Evolutionary conservation across 331 rosid species (phyloP), one percentile per base, ranked within the genome.

Genomic region (Quercus lobata): DNA sequence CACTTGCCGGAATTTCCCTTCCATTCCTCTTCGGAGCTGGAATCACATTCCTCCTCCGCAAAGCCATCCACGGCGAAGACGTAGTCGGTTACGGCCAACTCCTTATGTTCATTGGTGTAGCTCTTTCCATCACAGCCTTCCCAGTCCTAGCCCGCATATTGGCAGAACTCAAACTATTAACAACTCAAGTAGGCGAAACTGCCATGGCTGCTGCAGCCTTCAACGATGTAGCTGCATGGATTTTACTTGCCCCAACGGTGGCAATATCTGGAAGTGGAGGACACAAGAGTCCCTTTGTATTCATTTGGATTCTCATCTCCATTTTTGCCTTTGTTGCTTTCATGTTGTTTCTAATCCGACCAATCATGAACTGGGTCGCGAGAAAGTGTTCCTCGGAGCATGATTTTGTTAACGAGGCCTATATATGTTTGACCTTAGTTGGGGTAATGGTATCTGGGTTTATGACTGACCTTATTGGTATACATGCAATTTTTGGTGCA

Each of bases 181-280:
- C 93, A 0, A 90, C 93, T 2, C 75, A 72, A 5, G 71, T 88
- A 0, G 90, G 93, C 0, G 85, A 86, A 22, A 88, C 80, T 0
- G 90, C 91, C 52, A 86, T 86, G 90, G 90, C 91, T 0, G 89
- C 90, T 0, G 93, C 93, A 0, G 91, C 91, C 15, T 76, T 90
- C 73, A 90, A 90, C 66, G 91, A 90, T 61, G 74, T 90, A 22
- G 89, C 82, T 3, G 91, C 91, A 0, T 90, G 93, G 93, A 78
- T 87, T 7, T 56, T 89, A 35, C 77, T 87, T 14, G 91, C 91
- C 10, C 69, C 85, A 5, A 89, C 88, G 0, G 79, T 89, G 16
- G 90, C 91, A 5, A 46, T 87, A 10, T 80, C 91, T 0, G 87
- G 88, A 0, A 80, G 77, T 0, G 83, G 24, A 24, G 24, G 73